Evolutionary conservation across 164 flowering plant genomes (phyloP), one percentile per base, ranked within the genome.

Genomic region (Brasenia schreberi): DNA sequence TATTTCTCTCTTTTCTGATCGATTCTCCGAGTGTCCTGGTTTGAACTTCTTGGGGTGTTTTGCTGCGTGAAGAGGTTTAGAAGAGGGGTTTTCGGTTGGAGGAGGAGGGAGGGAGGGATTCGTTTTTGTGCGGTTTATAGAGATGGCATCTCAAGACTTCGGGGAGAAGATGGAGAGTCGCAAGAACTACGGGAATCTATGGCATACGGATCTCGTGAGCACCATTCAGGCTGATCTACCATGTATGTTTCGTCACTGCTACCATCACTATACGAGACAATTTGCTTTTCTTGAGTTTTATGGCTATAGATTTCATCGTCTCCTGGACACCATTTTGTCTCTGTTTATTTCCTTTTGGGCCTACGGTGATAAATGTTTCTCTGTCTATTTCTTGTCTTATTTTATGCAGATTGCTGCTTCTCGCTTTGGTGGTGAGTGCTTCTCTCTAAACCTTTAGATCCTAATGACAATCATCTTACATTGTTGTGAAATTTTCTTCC

Each of bases 161-260:
- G 0, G 84, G 68, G 88, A 86, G 18, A 85, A 89, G 88, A 80
- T 88, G 95, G 76, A 86, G 80, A 69, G 64, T 39, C 95, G 98
- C 5, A 87, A 92, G 82, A 77, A 79, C 69, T 89, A 80, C 72
- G 80, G 84, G 52, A 88, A 92, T 77, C 72, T 88, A 59, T 92
- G 98, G 98, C 98, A 88, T 76, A 79, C 88, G 14, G 88, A 89
- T 82, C 93, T 92, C 68, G 71, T 78, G 75, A 19, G 77, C 74
- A 79, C 95, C 71, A 82, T 89, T 18, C 74, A 79, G 62, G 84
- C 82, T 12, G 98, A 92, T 70, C 72, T 88, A 66, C 85, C 85
- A 0, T 92, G 98, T 88, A 80, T 66, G 70, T 64, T 64, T 65
- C 63, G 42, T 58, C 27, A 42, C 10, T 68, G 16, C 65, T 6